These are phyloP conservation scores for Lineolata rhizophorae DNA, from an alignment of 495 filamentous ascomycete genomes.

Conservation along the genomic window DNA sequence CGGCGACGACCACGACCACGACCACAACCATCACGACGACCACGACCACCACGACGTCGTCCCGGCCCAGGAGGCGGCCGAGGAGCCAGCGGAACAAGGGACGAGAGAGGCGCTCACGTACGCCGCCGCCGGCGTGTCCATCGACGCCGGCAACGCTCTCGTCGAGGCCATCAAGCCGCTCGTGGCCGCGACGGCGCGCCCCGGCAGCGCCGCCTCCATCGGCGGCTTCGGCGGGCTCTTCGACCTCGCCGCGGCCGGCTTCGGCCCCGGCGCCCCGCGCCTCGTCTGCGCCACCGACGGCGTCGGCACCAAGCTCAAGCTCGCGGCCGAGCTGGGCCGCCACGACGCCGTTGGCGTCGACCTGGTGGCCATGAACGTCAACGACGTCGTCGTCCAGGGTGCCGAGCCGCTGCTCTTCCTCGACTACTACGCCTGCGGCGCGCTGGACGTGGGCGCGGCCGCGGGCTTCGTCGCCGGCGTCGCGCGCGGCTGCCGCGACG, in stretches of 20 bases:
- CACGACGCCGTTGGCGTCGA: conserved; percentile 86
- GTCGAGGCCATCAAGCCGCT: conserved; percentile 73
- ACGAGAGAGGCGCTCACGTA: conserved; percentile 58
- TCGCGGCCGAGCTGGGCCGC: conserved; percentile 69
- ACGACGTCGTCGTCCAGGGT: conserved; percentile 88
- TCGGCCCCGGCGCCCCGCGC: conserved; percentile 46
- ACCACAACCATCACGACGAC: too few relatives aligned
- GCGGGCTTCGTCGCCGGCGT: conserved; percentile 71
- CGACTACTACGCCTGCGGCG: conserved; percentile 84
- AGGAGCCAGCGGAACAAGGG: too few relatives aligned
- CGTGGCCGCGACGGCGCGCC: conserved; percentile 54
- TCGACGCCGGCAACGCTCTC: conserved; percentile 76
- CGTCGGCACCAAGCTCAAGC: conserved; percentile 89
- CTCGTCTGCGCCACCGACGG: conserved; percentile 86
- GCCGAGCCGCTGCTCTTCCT: conserved; percentile 87
- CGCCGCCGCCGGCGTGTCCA: conserved; percentile 78
- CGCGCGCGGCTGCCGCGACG: conserved; percentile 17
- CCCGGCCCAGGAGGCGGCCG: too few relatives aligned
- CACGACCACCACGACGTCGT: too few relatives aligned
- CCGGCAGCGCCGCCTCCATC: conserved; percentile 75
- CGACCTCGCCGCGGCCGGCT: conserved; percentile 57
- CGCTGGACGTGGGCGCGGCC: conserved; percentile 55
- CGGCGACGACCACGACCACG: too few relatives aligned
- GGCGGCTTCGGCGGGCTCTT: conserved; percentile 89
- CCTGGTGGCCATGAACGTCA: conserved; percentile 96